Evolutionary conservation across 2,329 filamentous ascomycete genomes (phyloP).

Genomic region (Thielaviopsis euricoi): DNA sequence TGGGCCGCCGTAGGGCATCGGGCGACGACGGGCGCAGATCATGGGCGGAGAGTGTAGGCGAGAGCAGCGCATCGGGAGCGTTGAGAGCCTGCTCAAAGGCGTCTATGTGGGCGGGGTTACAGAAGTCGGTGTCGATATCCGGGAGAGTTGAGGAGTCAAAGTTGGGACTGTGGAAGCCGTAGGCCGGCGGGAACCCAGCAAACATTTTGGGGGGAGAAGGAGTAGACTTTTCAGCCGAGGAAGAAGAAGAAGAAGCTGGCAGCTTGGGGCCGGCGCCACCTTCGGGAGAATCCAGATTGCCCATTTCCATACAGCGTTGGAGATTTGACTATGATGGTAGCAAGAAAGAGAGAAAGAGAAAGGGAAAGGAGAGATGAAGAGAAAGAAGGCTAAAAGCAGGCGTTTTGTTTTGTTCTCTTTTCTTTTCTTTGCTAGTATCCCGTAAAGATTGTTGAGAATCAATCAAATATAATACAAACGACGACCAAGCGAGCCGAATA

Average conservation of each 20-base stretch:
- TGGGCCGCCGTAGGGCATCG: constrained; percentile 16
- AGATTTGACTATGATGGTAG: neutral
- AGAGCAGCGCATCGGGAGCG: constrained; percentile 60
- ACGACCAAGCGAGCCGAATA: too few relatives aligned
- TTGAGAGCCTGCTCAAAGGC: constrained; percentile 68
- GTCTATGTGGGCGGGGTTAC: constrained; percentile 52
- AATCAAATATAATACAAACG: too few relatives aligned
- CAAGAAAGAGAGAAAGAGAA: neutral
- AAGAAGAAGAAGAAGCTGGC: neutral
- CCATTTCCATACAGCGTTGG: neutral
- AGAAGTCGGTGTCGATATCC: constrained; percentile 66
- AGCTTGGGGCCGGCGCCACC: neutral
- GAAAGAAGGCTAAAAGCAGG: too few relatives aligned
- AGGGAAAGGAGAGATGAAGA: neutral
- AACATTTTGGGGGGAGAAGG: neutral
- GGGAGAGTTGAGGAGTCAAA: constrained; percentile 58
- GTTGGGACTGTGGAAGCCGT: constrained; percentile 43
- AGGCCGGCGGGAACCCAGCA: constrained; percentile 17
- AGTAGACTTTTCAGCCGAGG: neutral
- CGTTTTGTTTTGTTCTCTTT: too few relatives aligned
- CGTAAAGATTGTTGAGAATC: too few relatives aligned
- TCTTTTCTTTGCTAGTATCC: too few relatives aligned
- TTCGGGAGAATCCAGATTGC: neutral
- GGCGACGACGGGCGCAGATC: constrained; percentile 16
- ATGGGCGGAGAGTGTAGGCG: constrained; percentile 33